A percentile compares a stretch with the other conserved stretches of the same genome.
phyloP scores from a whole-genome alignment of 208 protist genomes.

The Trypanosoma rangeli region DNA sequence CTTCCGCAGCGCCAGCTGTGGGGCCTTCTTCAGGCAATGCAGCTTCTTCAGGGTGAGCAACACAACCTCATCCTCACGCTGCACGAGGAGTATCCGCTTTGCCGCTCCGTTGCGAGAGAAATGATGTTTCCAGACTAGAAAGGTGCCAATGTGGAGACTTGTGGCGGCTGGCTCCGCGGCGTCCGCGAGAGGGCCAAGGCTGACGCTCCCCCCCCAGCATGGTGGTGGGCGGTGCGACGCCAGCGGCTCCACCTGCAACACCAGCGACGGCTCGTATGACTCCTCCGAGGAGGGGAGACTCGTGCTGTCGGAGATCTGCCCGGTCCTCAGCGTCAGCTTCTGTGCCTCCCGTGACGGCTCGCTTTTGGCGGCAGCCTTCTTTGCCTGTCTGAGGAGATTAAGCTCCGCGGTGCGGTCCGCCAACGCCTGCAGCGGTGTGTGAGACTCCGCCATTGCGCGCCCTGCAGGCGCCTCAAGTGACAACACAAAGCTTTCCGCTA shows the following conservation, averaged over 20 bases:
- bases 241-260: constrained; percentile 19
- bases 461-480: not conserved
- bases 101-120: constrained; percentile 47
- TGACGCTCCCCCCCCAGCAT: constrained; percentile 11
- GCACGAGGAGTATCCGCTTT: constrained; percentile 37
- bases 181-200: not conserved
- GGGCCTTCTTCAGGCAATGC: constrained; percentile 15
- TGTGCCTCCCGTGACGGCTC: not conserved
- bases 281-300: constrained; percentile 13
- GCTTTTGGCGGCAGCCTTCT: not conserved
- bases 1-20: constrained; percentile 36
- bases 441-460: not conserved
- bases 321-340: not conserved
- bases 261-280: constrained; percentile 14
- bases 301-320: not conserved
- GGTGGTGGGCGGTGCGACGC: not conserved
- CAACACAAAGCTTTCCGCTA: not conserved
- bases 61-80: constrained; percentile 16
- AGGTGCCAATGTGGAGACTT: constrained; percentile 14
- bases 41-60: constrained; percentile 26
- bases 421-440: not conserved
- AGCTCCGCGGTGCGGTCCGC: constrained; percentile 17
- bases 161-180: not conserved
- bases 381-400: not conserved
- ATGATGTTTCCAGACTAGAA: constrained; percentile 66